Conservation (phyloP, 805 yeast species). For the Hanseniaspora hatyaiensis region DNA sequence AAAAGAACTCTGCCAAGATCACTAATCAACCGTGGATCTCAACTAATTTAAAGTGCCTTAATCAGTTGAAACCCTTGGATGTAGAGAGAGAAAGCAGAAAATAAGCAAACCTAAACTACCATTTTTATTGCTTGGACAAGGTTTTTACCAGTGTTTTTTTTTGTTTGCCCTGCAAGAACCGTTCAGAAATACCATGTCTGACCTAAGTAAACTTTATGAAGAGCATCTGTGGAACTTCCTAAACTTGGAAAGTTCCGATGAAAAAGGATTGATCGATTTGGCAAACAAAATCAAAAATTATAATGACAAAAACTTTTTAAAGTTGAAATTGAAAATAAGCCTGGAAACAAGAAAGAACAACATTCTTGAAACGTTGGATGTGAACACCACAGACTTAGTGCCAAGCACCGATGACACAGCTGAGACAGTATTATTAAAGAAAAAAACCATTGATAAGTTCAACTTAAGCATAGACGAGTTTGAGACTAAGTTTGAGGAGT, state of each 20-base stretch:
- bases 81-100: too few relatives aligned
- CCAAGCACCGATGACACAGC: background rate
- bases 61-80: too few relatives aligned
- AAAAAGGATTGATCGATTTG: background rate
- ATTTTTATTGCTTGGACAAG: too few relatives aligned
- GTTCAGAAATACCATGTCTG: background rate
- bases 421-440: constrained; percentile 6
- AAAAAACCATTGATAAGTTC: background rate
- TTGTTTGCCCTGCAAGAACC: too few relatives aligned
- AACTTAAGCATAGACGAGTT: background rate
- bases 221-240: constrained; percentile 6
- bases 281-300: background rate
- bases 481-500: background rate
- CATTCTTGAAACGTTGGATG: background rate
- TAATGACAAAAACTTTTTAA: background rate
- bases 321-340: constrained; percentile 10
- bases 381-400: background rate
- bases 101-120: too few relatives aligned
- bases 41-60: too few relatives aligned
- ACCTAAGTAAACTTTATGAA: background rate
- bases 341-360: background rate
- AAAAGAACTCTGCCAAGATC: background rate
- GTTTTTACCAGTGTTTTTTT: background rate
- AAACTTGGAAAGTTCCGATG: constrained; percentile 4
- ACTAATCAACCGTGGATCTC: too few relatives aligned